Evolutionary conservation across 2,329 filamentous ascomycete species (phyloP).

Genomic region (Phialocephala subalpina): DNA sequence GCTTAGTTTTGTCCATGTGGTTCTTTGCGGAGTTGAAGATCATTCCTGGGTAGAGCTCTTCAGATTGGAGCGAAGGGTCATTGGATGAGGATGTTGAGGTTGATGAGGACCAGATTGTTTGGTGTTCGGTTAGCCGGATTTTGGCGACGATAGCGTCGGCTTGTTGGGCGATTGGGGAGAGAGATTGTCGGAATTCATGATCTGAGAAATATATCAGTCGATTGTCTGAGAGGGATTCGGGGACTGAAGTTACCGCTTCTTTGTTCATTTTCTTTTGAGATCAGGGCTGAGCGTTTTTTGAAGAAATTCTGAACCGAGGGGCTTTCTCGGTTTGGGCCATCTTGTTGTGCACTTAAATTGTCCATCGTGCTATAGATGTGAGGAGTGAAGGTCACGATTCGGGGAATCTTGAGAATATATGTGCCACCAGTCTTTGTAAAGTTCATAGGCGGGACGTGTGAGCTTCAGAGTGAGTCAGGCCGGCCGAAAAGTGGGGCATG

Average conservation of each 20-base stretch:
- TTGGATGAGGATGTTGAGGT: conserved; percentile 49
- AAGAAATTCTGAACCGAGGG: conserved; percentile 16
- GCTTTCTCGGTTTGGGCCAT: neutral
- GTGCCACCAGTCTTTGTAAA: neutral
- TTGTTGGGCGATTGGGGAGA: conserved; percentile 78
- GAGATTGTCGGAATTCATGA: conserved; percentile 70
- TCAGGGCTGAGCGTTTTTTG: conserved; percentile 21
- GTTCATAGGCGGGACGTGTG: neutral
- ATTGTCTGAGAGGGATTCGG: neutral
- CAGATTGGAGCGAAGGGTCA: conserved; percentile 70
- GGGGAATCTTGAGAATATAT: neutral
- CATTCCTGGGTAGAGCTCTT: conserved; percentile 82
- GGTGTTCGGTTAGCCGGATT: conserved; percentile 78
- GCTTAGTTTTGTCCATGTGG: conserved; percentile 79
- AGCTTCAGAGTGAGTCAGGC: conserved; percentile 18
- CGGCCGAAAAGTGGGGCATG: neutral
- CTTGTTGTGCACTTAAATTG: neutral
- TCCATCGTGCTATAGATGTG: neutral
- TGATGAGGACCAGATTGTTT: conserved; percentile 73
- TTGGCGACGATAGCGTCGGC: conserved; percentile 80
- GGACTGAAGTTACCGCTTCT: conserved; percentile 30
- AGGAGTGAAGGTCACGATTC: neutral
- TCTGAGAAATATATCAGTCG: conserved; percentile 51
- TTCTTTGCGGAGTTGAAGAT: conserved; percentile 87
- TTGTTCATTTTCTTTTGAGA: conserved; percentile 29